Evolutionary conservation across 495 filamentous ascomycete species (phyloP), one percentile per base, ranked within the genome.

Genomic region (Pseudoneurospora amorphoporcata): DNA sequence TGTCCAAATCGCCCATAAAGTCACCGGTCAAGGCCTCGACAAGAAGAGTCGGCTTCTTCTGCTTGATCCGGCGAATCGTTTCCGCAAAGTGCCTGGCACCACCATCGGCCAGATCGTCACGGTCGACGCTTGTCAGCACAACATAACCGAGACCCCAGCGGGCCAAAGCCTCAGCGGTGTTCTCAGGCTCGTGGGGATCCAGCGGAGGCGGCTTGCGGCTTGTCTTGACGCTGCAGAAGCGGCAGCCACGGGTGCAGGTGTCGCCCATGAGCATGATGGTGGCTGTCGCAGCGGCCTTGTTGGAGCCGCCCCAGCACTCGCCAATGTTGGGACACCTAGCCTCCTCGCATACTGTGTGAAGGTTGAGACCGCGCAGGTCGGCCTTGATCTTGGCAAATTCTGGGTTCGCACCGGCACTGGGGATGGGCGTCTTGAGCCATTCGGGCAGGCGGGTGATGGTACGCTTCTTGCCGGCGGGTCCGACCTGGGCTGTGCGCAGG

Each of bases 181-280:
- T 90, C 84, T 99, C 95, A 2, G 95, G 95, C 82, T 99, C 95
- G 81, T 98, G 95, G 8, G 92, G 92, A 80, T 99, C 95, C 40
- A 98, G 88, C 35, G 95, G 93, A 9, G 90, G 82, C 3, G 96
- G 96, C 0, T 83, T 80, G 47, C 91, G 89, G 32, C 82, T 88
- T 0, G 95, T 99, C 88, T 98, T 98, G 68, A 99, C 95, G 72
- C 89, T 91, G 86, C 95, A 99, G 86, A 99, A 99, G 53, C 96
- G 89, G 81, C 95, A 99, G 29, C 95, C 95, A 38, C 95, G 90
- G 9, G 95, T 99, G 83, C 95, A 99, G 8, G 95, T 98, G 78
- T 99, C 95, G 74, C 95, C 95, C 95, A 98, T 98, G 8, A 98
- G 85, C 96, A 99, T 98, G 83, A 99, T 98, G 9, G 95, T 99